These are phyloP conservation scores for Lactarius vividus DNA, from an alignment of 768 basidiomycete genomes.

Conservation along the genomic window DNA sequence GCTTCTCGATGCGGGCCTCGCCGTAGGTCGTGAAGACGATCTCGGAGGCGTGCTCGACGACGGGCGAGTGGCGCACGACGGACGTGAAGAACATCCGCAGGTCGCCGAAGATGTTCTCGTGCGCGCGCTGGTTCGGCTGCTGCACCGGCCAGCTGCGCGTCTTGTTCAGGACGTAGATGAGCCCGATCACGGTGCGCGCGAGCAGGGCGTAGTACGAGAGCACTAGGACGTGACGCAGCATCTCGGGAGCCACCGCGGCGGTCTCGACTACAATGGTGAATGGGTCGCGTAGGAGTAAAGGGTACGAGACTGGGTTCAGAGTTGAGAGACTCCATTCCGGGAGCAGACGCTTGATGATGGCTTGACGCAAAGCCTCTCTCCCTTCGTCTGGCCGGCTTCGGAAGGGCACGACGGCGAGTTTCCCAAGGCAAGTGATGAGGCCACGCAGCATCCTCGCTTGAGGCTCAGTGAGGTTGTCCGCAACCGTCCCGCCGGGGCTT, in stretches of 20 bases:
- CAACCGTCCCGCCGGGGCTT: conserved; percentile 48
- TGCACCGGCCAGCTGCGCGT: conserved; percentile 46
- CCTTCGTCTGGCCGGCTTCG: conserved; percentile 71
- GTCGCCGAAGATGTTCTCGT: conserved; percentile 78
- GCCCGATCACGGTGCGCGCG: conserved; percentile 78
- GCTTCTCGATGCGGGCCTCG: conserved; percentile 78
- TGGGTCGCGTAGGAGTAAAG: conserved; percentile 85
- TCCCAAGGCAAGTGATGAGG: conserved; percentile 65
- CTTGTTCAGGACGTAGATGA: conserved; percentile 81
- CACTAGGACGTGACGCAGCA: conserved; percentile 83
- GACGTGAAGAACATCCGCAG: conserved; percentile 89
- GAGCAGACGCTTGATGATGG: conserved; percentile 83
- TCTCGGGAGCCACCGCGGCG: conserved; percentile 85
- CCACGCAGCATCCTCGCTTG: conserved; percentile 76
- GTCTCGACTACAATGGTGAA: conserved; percentile 87
- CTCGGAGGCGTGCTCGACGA: conserved; percentile 82
- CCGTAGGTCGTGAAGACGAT: conserved; percentile 77
- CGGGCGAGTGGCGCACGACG: conserved; percentile 83
- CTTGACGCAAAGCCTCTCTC: conserved; percentile 72
- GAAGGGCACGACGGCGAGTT: conserved; percentile 65
- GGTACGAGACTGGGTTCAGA: conserved; percentile 77
- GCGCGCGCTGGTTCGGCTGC: conserved; percentile 49
- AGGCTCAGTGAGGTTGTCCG: conserved; percentile 75
- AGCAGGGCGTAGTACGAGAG: conserved; percentile 90
- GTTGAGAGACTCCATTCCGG: conserved; percentile 92